These are phyloP conservation scores for Aspergillus floridensis DNA, from an alignment of 2,329 filamentous ascomycete species.

Conservation along the genomic window DNA sequence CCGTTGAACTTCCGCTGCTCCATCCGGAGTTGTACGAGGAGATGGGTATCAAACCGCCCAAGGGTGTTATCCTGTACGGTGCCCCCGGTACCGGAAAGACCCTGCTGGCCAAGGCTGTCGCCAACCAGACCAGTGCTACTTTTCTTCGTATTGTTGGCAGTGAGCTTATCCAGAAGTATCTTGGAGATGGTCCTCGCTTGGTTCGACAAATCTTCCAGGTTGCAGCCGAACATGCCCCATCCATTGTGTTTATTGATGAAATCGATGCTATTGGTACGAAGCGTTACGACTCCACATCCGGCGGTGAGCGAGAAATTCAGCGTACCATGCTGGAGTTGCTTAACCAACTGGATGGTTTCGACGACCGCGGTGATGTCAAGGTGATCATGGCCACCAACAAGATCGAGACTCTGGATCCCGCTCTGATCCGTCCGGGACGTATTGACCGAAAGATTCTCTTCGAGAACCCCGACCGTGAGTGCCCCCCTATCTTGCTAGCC, in stretches of 20 bases:
- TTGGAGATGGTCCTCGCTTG: slow-evolving; percentile 90
- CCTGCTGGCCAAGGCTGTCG: slow-evolving; percentile 90
- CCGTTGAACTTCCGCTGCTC: slow-evolving; percentile 88
- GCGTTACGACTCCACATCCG: slow-evolving; percentile 95
- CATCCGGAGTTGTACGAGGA: slow-evolving; percentile 98
- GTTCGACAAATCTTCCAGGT: slow-evolving; percentile 90
- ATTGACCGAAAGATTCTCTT: slow-evolving; percentile 96
- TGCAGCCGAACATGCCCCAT: slow-evolving; percentile 90
- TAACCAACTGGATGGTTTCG: slow-evolving; percentile 97
- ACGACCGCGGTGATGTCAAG: slow-evolving; percentile 97
- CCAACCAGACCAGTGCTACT: slow-evolving; percentile 97
- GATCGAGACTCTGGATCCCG: slow-evolving; percentile 95
- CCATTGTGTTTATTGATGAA: slow-evolving; percentile 98
- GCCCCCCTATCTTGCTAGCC: not conserved
- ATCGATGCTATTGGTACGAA: slow-evolving; percentile 99
- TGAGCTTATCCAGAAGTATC: slow-evolving; percentile 97
- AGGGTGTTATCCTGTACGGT: slow-evolving; percentile 98
- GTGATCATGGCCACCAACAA: slow-evolving; percentile 99
- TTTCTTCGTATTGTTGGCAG: slow-evolving; percentile 96
- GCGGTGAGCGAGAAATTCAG: slow-evolving; percentile 95
- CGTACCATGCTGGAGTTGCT: slow-evolving; percentile 97
- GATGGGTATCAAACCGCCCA: slow-evolving; percentile 99
- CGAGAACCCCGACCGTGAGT: slow-evolving; percentile 67
- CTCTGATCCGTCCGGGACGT: slow-evolving; percentile 91
- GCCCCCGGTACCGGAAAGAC: slow-evolving; percentile 97